Base-by-base conservation (phyloP, 1,139 yeast genomes). In the Taphrina flavorubra region DNA sequence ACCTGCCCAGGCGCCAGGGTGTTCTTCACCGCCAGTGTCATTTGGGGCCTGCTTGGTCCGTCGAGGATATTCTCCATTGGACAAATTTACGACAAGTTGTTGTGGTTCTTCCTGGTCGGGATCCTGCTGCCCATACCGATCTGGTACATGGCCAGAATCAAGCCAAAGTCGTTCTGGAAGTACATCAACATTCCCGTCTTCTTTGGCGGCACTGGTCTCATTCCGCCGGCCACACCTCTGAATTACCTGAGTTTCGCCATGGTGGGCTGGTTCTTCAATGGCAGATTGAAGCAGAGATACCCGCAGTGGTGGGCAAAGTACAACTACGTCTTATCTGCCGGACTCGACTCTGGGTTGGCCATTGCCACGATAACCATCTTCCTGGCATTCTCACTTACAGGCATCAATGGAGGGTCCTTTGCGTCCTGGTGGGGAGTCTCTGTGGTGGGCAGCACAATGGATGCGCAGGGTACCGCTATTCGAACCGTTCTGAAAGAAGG, bases 261-360 rank as follows among this genome's bases (percentile, higher is more conserved):
- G 3, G 83, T 84, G 42, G 85, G 87, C 51, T 79, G 84, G 64
- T 71, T 79, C n/a, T 86, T 85, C 76, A 84, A 84, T 65, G 85
- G 78, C 77, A 81, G 79, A 76, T 76, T 85, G 71, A 84, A 83
- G 73, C 79, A 82, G 63, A 79, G 78, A 72, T 83, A 81, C 78
- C 83, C 84, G 75, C 81, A 81, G 72, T 86, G 89, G 89, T 86
- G 89, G 89, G 79, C 85, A 56, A 86, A 86, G 79, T 86, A 86
- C 78, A 85, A 85, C 76, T 86, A 84, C 74, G 79, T 85, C 37
- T 78, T 86, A 70, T 83, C 87, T 37, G 87, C 87, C 1, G 89
- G 85, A 34, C 74, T 86, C 71, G 87, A 84, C 74, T 79, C 84
- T 65, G 87, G 88, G 62, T 77, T 86, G 71, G 86, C 87, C 5